phyloP scores from a whole-genome alignment of 257 asterid species.

The Plectranthus barbatus region DNA sequence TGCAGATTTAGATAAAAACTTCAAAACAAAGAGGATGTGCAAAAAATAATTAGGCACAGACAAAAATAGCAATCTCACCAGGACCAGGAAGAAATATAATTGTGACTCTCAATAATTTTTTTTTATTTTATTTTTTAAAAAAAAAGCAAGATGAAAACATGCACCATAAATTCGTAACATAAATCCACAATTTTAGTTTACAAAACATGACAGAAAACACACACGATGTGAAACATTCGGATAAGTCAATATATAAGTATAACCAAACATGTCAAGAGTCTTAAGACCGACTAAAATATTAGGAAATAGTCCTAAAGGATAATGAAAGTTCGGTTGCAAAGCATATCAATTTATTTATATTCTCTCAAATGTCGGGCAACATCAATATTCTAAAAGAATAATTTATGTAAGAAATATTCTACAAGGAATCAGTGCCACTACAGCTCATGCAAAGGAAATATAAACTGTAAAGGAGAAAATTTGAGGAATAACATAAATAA shows the following conservation, averaged over 20 bases:
- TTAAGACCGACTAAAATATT: too few relatives aligned
- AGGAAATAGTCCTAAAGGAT: neutral
- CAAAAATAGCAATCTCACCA: conserved; percentile 1
- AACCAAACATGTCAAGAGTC: neutral
- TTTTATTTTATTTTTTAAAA: too few relatives aligned
- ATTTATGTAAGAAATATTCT: neutral
- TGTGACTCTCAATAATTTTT: conserved; percentile 13
- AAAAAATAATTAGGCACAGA: neutral
- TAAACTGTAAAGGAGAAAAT: neutral
- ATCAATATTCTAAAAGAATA: neutral
- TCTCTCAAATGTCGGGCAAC: neutral
- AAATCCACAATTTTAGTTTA: neutral
- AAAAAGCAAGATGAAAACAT: neutral
- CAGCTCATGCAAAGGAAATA: neutral
- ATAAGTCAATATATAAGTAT: neutral
- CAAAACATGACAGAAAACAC: neutral
- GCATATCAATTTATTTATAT: neutral
- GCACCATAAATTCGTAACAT: conserved; percentile 3
- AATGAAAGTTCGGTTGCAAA: neutral
- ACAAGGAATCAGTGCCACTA: neutral
- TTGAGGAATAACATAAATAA: neutral
- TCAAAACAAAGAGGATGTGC: conserved; percentile 20
- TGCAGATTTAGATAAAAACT: conserved; percentile 49
- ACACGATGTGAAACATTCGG: neutral
- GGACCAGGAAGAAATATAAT: neutral